Conservation (phyloP, 495 filamentous ascomycete species). For the Annulohypoxylon moriforme region DNA sequence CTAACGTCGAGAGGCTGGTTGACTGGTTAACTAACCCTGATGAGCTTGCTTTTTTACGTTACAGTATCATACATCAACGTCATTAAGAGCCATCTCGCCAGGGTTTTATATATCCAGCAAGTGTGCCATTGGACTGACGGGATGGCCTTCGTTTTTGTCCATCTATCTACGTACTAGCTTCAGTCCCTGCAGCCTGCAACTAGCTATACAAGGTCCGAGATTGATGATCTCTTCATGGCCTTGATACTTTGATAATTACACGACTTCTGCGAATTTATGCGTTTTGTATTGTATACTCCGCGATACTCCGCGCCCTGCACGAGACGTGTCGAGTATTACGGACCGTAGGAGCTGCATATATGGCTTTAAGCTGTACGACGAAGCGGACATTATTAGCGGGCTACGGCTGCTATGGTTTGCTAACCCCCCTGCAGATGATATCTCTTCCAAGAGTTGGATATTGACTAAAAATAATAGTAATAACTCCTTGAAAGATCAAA, state of each 20-base stretch:
- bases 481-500: slow-evolving; percentile 15
- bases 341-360: slow-evolving; percentile 12
- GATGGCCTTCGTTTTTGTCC: background rate
- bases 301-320: background rate
- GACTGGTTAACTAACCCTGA: slow-evolving; percentile 5
- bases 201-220: slow-evolving; percentile 20
- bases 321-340: slow-evolving; percentile 33
- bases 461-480: slow-evolving; percentile 18
- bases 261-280: background rate
- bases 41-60: slow-evolving; percentile 22
- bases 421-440: slow-evolving; percentile 28
- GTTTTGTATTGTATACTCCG: background rate
- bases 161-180: slow-evolving; percentile 1
- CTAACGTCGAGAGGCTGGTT: background rate
- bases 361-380: slow-evolving; percentile 18
- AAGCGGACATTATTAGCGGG: slow-evolving; percentile 5
- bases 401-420: slow-evolving; percentile 33
- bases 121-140: background rate
- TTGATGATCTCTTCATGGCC: slow-evolving; percentile 20
- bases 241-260: slow-evolving; percentile 26
- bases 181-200: slow-evolving; percentile 26
- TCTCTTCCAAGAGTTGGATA: slow-evolving; percentile 9
- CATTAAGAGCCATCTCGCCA: slow-evolving; percentile 8
- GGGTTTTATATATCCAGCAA: background rate
- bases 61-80: slow-evolving; percentile 15